Percentiles rank a stretch among this genome's conserved stretches.
These are phyloP conservation scores for Saccharomycopsis sp. DNA, from an alignment of 805 yeast species.

Conservation along the genomic window DNA sequence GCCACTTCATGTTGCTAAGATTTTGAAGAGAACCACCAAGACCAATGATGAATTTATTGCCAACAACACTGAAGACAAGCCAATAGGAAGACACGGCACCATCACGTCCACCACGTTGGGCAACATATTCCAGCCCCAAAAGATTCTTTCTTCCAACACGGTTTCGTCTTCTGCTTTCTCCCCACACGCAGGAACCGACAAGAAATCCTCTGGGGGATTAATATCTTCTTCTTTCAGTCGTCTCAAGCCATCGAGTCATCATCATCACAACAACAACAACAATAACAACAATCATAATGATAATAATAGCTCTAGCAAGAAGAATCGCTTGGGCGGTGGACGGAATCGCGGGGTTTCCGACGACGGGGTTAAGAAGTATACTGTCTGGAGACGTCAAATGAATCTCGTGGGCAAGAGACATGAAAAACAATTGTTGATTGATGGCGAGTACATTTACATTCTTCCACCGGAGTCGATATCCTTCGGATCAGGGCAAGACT, in stretches of 20 bases:
- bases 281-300: not conserved
- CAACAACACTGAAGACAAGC: too few species aligned
- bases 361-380: constrained; percentile 63
- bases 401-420: constrained; percentile 72
- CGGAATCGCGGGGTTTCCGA: not conserved
- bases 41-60: too few species aligned
- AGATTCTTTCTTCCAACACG: too few species aligned
- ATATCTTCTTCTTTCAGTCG: constrained; percentile 12
- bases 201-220: constrained; percentile 11
- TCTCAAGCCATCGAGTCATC: too few species aligned
- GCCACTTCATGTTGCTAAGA: constrained; percentile 32
- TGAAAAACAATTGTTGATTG: constrained; percentile 77
- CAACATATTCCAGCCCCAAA: too few species aligned
- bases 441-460: constrained; percentile 88
- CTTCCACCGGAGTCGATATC: constrained; percentile 71
- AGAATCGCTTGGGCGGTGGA: not conserved
- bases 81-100: too few species aligned
- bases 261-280: not conserved
- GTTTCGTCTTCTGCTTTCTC: constrained; percentile 24
- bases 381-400: constrained; percentile 83
- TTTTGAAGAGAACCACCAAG: constrained; percentile 2
- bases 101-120: too few species aligned
- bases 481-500: too few species aligned
- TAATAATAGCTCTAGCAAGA: not conserved
- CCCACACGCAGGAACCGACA: constrained; percentile 4